phyloP scores from a whole-genome alignment of 2,329 filamentous ascomycete genomes.

The Penicillium sp. region DNA sequence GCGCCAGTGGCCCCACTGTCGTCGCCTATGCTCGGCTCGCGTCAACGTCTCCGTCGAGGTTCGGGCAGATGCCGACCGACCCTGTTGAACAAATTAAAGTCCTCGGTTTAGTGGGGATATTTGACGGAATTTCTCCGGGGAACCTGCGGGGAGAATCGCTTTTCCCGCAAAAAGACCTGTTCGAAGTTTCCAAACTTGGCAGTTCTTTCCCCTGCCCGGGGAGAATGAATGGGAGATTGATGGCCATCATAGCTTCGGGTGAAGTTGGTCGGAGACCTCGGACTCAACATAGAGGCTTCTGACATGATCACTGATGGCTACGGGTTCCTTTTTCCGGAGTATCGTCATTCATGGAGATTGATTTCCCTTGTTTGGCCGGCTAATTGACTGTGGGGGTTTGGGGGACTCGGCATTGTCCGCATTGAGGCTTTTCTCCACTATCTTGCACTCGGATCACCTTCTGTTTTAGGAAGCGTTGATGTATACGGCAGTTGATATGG shows the following conservation, averaged over 20 bases:
- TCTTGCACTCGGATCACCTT: neutral
- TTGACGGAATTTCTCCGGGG: neutral
- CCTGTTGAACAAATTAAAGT: conserved; percentile 10
- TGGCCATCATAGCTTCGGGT: no score
- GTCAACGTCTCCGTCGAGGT: conserved; percentile 6
- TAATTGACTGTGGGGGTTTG: neutral
- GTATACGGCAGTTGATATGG: neutral
- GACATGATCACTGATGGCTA: no score
- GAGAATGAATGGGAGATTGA: no score
- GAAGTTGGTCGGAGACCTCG: no score
- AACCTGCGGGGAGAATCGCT: neutral
- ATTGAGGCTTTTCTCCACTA: neutral
- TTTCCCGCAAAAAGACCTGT: no score
- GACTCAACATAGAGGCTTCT: no score
- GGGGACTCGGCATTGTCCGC: neutral
- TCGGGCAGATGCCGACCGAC: conserved; percentile 13
- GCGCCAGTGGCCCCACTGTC: conserved; percentile 17
- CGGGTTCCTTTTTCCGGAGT: no score
- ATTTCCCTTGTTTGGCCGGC: neutral
- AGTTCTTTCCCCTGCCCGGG: neutral
- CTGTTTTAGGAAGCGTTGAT: neutral
- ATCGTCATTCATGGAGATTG: neutral
- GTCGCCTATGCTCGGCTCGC: conserved; percentile 17
- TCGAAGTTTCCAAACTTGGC: neutral
- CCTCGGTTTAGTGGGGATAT: neutral